Evolutionary conservation across 148 eudicot genomes (phyloP).

Genomic region (Cornus florida): DNA sequence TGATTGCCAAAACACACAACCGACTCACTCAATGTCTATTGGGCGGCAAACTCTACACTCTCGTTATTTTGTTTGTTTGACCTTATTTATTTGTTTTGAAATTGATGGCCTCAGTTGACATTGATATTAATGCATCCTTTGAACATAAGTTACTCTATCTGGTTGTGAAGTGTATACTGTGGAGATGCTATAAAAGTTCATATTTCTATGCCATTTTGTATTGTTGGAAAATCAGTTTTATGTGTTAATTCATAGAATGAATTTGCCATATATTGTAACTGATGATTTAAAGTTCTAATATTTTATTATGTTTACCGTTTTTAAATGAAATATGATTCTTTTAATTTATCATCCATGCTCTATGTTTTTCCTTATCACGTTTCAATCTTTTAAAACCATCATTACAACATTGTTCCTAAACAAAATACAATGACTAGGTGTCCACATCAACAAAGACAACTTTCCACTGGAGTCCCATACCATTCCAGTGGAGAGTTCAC

Average conservation of each 20-base stretch:
- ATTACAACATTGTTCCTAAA: constrained; percentile 67
- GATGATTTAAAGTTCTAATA: neutral
- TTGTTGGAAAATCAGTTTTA: constrained; percentile 2
- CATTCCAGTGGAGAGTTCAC: too few relatives aligned
- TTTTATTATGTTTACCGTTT: neutral
- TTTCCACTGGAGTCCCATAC: too few relatives aligned
- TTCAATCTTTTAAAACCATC: neutral
- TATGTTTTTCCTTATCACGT: neutral
- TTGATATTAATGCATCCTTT: neutral
- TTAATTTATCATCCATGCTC: neutral
- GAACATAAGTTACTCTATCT: neutral
- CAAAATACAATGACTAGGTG: constrained; percentile 58
- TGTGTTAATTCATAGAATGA: neutral
- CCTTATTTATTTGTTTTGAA: neutral
- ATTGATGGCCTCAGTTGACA: neutral
- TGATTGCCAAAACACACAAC: neutral
- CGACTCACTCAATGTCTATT: neutral
- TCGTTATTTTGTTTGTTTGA: neutral
- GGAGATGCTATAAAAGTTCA: neutral
- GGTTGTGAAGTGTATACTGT: neutral
- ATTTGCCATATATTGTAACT: neutral
- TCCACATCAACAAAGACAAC: constrained; percentile 32
- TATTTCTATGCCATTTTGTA: neutral
- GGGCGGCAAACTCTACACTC: neutral
- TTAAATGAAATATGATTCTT: neutral